Conservation (phyloP, 2,329 filamentous ascomycete species). For the Fusarium brevicatenulatum region DNA sequence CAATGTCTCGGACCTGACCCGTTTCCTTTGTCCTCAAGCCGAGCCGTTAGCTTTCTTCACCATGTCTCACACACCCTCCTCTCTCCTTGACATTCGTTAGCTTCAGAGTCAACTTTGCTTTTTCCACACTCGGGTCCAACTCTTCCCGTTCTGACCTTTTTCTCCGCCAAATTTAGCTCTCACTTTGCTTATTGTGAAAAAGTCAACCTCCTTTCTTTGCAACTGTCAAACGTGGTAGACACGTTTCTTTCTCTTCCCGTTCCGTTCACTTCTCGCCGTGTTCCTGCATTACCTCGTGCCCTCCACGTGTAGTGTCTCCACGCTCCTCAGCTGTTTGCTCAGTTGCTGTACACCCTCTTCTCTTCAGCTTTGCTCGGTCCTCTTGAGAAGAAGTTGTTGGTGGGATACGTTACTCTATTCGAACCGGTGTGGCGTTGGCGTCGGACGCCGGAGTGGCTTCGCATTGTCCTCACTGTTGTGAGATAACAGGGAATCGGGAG, state of each 20-base stretch:
- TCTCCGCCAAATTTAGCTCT: not conserved
- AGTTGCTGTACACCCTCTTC: slow-evolving; percentile 1
- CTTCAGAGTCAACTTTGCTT: slow-evolving; percentile 16
- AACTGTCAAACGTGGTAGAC: slow-evolving; percentile 27
- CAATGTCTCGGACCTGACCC: not conserved
- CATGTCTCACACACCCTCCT: slow-evolving; percentile 7
- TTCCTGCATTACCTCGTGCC: slow-evolving; percentile 31
- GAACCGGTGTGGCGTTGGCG: slow-evolving; percentile 17
- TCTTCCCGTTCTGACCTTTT: not conserved
- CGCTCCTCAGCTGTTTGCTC: not conserved
- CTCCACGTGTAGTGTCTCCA: slow-evolving; percentile 38
- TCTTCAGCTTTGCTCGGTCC: not conserved
- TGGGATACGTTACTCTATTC: not conserved
- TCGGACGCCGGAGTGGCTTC: slow-evolving; percentile 4
- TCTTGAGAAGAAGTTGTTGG: not conserved
- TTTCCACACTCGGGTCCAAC: slow-evolving; percentile 1
- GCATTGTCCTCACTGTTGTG: not conserved
- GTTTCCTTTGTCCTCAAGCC: not conserved
- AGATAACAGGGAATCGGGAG: not conserved
- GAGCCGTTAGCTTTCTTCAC: slow-evolving; percentile 23
- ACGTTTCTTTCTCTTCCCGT: slow-evolving; percentile 24
- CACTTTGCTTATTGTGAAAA: slow-evolving; percentile 4
- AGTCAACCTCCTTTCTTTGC: not conserved
- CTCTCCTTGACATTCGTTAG: not conserved
- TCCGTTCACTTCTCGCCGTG: not conserved